Percentiles rank a stretch among this genome's conserved stretches.
Evolutionary conservation across 2,329 filamentous ascomycete species (phyloP).

Genomic region (Aschersonia sp.): DNA sequence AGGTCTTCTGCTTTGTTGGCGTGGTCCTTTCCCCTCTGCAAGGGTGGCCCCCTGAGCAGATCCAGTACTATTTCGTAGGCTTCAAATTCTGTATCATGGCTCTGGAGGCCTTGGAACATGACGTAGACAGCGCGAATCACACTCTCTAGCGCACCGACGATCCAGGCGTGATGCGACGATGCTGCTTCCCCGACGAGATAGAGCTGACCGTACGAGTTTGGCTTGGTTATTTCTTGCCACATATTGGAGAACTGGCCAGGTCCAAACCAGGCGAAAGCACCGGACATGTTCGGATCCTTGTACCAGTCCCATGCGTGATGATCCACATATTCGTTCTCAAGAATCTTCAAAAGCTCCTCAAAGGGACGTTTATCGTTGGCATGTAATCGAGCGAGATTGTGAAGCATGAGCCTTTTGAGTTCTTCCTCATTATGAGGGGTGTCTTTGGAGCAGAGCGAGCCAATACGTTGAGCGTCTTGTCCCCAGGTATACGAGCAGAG

Average conservation of each 20-base stretch:
- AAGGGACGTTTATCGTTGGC: neutral
- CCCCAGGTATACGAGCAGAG: slow-evolving; percentile 21
- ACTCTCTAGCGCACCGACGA: neutral
- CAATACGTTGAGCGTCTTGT: slow-evolving; percentile 19
- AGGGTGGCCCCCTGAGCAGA: too few species aligned
- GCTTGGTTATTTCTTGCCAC: neutral
- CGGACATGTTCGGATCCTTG: neutral
- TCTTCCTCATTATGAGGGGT: neutral
- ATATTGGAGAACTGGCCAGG: neutral
- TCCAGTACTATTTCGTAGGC: too few species aligned
- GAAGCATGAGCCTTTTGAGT: neutral
- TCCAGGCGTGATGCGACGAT: neutral
- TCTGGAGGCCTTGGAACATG: too few species aligned
- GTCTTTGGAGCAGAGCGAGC: slow-evolving; percentile 6
- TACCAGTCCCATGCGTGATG: neutral
- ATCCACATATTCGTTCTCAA: neutral
- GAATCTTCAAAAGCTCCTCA: neutral
- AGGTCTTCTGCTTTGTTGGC: too few species aligned
- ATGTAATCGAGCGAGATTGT: neutral
- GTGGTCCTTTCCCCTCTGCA: too few species aligned
- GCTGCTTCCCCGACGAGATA: neutral
- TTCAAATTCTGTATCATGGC: too few species aligned
- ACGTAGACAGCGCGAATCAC: too few species aligned
- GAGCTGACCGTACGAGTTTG: neutral
- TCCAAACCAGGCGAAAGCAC: neutral